These are phyloP conservation scores for Lenwebbia sp. DNA, from an alignment of 345 rosid genomes.

Conservation along the genomic window DNA sequence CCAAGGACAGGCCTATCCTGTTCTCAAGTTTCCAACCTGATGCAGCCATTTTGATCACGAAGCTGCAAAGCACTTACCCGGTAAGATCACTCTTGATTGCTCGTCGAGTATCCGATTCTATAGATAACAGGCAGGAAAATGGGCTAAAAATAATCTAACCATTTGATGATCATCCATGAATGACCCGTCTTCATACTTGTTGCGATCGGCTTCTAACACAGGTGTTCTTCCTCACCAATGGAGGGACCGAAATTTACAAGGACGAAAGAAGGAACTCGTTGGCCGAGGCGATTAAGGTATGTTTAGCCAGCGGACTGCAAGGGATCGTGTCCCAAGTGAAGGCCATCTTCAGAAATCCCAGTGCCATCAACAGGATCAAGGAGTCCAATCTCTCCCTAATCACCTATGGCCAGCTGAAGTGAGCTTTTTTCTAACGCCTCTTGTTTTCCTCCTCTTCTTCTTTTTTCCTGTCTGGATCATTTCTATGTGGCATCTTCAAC, in stretches of 20 bases:
- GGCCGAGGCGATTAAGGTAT: slow-evolving; percentile 81
- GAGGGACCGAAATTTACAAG: slow-evolving; percentile 34
- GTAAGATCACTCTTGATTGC: slow-evolving; percentile 20
- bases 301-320: slow-evolving; percentile 55
- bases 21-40: slow-evolving; percentile 94
- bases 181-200: not conserved
- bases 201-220: slow-evolving; percentile 1
- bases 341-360: slow-evolving; percentile 69
- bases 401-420: slow-evolving; percentile 81
- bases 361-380: slow-evolving; percentile 56
- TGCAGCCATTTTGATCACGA: slow-evolving; percentile 56
- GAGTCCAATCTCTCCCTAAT: slow-evolving; percentile 67
- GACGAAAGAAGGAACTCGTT: slow-evolving; percentile 74
- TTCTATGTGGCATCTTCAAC: not conserved
- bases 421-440: not conserved
- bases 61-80: slow-evolving; percentile 64
- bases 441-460: no score
- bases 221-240: slow-evolving; percentile 81
- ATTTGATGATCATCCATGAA: not conserved
- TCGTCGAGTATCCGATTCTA: not conserved
- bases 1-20: slow-evolving; percentile 54
- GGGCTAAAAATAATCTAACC: not conserved
- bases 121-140: not conserved
- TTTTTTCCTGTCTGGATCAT: not conserved
- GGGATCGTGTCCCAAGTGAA: slow-evolving; percentile 85